Evolutionary conservation across 345 rosid species (phyloP).

Genomic region (Rhodamnia rubescens): DNA sequence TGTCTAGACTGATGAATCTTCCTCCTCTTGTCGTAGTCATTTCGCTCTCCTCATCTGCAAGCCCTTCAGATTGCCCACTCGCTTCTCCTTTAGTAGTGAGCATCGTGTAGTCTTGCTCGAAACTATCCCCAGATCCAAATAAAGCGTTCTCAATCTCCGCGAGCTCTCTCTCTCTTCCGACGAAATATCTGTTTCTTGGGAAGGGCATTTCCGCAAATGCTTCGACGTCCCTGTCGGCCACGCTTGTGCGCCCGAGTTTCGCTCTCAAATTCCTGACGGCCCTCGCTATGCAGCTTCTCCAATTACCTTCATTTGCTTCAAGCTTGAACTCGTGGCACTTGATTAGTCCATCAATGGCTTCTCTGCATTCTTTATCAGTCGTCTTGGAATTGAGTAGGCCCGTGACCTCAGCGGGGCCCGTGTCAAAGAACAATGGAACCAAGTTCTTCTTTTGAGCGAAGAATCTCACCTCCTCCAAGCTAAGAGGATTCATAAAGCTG

Average conservation of each 20-base stretch:
- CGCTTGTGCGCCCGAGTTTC: conserved; percentile 80
- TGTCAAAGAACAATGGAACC: conserved; percentile 70
- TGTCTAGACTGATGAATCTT: conserved; percentile 53
- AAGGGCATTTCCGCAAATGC: conserved; percentile 65
- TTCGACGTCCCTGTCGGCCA: conserved; percentile 39
- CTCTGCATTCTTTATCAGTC: conserved; percentile 60
- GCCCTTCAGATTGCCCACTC: conserved; percentile 71
- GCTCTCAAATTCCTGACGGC: conserved; percentile 38
- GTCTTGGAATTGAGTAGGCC: conserved; percentile 54
- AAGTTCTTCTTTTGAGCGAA: conserved; percentile 85
- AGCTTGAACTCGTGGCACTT: conserved; percentile 73
- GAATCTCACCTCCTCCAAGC: conserved; percentile 82
- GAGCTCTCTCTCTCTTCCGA: conserved; percentile 77
- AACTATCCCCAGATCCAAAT: conserved; percentile 44
- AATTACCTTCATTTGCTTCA: conserved; percentile 63
- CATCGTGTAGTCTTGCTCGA: conserved; percentile 33
- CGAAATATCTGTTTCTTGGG: conserved; percentile 51
- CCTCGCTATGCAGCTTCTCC: conserved; percentile 70
- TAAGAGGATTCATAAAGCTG: conserved; percentile 49
- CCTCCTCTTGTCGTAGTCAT: conserved; percentile 24
- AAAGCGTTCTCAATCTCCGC: conserved; percentile 62
- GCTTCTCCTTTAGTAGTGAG: conserved; percentile 47
- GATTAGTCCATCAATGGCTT: conserved; percentile 70
- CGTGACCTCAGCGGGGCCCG: conserved; percentile 48
- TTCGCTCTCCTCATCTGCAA: conserved; percentile 73